Evolutionary conservation across 202 grass and related monocot genomes (phyloP), one percentile per base, ranked within the genome.

Genomic region (Zizania palustris): DNA sequence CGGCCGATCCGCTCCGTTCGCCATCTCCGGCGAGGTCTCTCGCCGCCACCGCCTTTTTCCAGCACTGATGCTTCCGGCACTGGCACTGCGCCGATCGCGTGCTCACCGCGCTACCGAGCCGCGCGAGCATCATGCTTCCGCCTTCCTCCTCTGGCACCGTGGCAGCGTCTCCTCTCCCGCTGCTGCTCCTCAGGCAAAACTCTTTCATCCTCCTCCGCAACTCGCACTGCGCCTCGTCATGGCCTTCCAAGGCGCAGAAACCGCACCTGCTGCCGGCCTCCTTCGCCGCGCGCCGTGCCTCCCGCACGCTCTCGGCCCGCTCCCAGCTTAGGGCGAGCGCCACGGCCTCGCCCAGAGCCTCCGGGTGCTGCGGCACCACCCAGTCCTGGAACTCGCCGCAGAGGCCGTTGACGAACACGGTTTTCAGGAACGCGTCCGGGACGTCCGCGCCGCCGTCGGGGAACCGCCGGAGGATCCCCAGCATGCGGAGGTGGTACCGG

Each of bases 41-140:
- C 48, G 53, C 65, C 22, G 71, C 46, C 41, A 64, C 64, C 14
- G 65, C 11, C 86, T 84, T 88, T 76, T 84, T 97, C 69, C 67
- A 61, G 70, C 93, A 93, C 79, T 68, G 88, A 63, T 93, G 93
- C 88, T 84, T 93, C 71, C 79, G 67, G 76, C 93, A 97, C 75
- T 85, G 85, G 83, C 90, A 91, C 84, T 77, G 86, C 21, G 43
- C 74, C 34, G 90, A 93, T 6, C 78, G 81, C 7, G 87, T 75
- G 77, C 85, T 84, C 68, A 80, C 81, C 45, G 73, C 43, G 67
- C 88, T 90, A 41, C 62, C 86, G 12, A 90, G 77, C 15, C 84
- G 78, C 20, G 12, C 75, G n/a, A 89, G 11, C 57, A 69, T 45
- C 33, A 48, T 56, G 55, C 75, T 82, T 45, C 65, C 77, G 36